Conservation (phyloP, 75 land plant species). For the Selaginella tamariscina region DNA sequence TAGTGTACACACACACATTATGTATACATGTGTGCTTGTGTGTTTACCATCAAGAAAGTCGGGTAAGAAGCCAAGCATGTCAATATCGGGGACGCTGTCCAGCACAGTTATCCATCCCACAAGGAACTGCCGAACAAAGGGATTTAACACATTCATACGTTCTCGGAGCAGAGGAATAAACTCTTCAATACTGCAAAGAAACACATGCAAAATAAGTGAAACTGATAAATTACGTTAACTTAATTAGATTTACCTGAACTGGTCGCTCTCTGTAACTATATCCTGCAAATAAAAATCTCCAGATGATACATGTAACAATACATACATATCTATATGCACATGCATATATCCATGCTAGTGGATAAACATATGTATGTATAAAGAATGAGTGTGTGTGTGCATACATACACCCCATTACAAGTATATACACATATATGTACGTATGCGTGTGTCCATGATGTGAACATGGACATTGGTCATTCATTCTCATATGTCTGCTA, state of each 20-base stretch:
- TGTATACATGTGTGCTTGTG: neutral
- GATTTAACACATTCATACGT: slow-evolving; percentile 95
- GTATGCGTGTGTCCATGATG: too few species aligned
- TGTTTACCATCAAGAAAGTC: slow-evolving; percentile 98
- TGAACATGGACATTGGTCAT: too few species aligned
- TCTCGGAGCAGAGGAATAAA: slow-evolving; percentile 93
- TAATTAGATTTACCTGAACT: slow-evolving; percentile 58
- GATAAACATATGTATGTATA: too few species aligned
- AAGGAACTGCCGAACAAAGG: slow-evolving; percentile 94
- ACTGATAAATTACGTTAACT: neutral
- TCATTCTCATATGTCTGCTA: too few species aligned
- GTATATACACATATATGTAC: too few species aligned
- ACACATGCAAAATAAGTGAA: neutral
- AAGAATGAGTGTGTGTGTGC: too few species aligned
- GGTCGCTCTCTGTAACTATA: slow-evolving; percentile 98
- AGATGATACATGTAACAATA: too few species aligned
- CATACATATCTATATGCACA: too few species aligned
- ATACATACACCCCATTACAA: too few species aligned
- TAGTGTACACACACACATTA: neutral
- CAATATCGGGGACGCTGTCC: slow-evolving; percentile 99
- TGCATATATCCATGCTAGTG: too few species aligned
- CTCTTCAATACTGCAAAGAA: slow-evolving; percentile 75
- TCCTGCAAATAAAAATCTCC: slow-evolving; percentile 62
- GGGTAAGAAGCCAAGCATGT: slow-evolving; percentile 98
- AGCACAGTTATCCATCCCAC: slow-evolving; percentile 99